phyloP scores from a whole-genome alignment of 2,329 filamentous ascomycete species.

The Reticulascus tulasneorum region DNA sequence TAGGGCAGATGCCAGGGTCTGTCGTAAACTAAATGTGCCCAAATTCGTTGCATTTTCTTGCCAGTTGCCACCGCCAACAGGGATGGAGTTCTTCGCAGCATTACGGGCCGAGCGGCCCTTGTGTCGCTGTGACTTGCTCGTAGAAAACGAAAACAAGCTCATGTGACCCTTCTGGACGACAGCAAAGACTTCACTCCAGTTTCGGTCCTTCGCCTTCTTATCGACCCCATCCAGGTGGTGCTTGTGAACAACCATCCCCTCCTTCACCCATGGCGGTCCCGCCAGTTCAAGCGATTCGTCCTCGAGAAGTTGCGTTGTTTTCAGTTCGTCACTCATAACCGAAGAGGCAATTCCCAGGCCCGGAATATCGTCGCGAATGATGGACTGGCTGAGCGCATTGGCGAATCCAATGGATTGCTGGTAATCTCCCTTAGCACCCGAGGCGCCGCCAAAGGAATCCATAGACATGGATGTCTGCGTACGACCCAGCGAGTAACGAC shows the following conservation, averaged over 20 bases:
- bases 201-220: constrained; percentile 88
- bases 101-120: constrained; percentile 54
- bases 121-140: constrained; percentile 72
- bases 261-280: constrained; percentile 97
- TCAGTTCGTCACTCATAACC: constrained; percentile 57
- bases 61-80: constrained; percentile 96
- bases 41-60: constrained; percentile 91
- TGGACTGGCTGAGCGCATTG: constrained; percentile 92
- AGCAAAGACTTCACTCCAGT: constrained; percentile 93
- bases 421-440: too few species aligned
- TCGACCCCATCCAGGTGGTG: constrained; percentile 89
- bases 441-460: constrained; percentile 74
- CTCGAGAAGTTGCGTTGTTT: constrained; percentile 67
- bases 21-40: constrained; percentile 80
- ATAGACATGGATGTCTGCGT: constrained; percentile 90
- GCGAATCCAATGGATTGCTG: constrained; percentile 97
- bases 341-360: constrained; percentile 43
- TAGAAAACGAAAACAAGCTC: constrained; percentile 88
- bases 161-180: constrained; percentile 94
- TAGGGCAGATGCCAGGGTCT: constrained; percentile 86
- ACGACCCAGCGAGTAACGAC: constrained; percentile 86
- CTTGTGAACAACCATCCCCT: constrained; percentile 93
- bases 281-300: constrained; percentile 89
- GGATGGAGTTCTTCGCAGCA: constrained; percentile 49
- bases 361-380: constrained; percentile 80